phyloP scores from a whole-genome alignment of 2,329 filamentous ascomycete species.

The Xylariaceae sp. region DNA sequence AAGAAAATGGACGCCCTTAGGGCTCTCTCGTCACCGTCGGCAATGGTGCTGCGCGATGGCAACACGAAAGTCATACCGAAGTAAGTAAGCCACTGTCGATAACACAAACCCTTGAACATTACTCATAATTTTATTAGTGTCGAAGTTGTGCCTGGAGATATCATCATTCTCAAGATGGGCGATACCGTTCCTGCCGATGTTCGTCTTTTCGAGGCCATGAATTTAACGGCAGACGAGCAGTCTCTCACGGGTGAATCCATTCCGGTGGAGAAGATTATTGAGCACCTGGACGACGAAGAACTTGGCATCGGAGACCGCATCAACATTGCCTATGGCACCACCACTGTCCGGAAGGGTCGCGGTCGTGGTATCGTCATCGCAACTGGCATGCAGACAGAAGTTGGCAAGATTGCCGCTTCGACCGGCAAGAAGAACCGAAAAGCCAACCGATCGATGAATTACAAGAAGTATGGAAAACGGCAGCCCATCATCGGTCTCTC shows the following conservation, averaged over 20 bases:
- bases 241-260: conserved; percentile 73
- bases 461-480: conserved; percentile 48
- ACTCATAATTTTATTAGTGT: conserved; percentile 36
- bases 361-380: conserved; percentile 68
- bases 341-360: conserved; percentile 67
- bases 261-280: conserved; percentile 62
- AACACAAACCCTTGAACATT: background rate
- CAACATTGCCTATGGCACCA: conserved; percentile 73
- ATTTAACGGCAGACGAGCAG: conserved; percentile 74
- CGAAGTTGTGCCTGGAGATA: conserved; percentile 67
- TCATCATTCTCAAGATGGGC: conserved; percentile 64
- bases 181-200: conserved; percentile 73
- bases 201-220: conserved; percentile 68
- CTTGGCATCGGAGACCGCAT: conserved; percentile 66
- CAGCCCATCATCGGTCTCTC: conserved; percentile 43
- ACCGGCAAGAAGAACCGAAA: conserved; percentile 50
- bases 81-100: conserved; percentile 33
- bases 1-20: conserved; percentile 63
- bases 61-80: conserved; percentile 53
- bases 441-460: conserved; percentile 50
- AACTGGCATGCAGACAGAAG: conserved; percentile 68
- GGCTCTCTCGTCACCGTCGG: conserved; percentile 59
- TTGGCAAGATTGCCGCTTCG: conserved; percentile 64
- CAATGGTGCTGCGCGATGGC: conserved; percentile 57
- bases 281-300: conserved; percentile 48